Conservation (phyloP, 2,329 filamentous ascomycete species). For the Apiospora kogelbergensis region DNA sequence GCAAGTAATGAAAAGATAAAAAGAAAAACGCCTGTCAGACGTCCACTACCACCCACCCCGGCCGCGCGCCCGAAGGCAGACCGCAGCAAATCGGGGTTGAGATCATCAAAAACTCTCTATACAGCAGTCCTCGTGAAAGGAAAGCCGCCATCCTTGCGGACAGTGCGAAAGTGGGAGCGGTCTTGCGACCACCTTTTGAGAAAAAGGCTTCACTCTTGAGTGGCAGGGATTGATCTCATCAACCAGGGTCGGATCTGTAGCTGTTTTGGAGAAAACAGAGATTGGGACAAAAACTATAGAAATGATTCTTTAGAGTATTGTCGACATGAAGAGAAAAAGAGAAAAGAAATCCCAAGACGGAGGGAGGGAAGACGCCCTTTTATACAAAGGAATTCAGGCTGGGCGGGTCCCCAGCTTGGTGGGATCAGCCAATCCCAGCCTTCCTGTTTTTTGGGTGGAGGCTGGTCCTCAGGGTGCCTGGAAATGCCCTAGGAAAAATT, state of each 20-base stretch:
- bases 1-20: slow-evolving; percentile 50
- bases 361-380: slow-evolving; percentile 28
- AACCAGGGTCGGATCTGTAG: slow-evolving; percentile 93
- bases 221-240: slow-evolving; percentile 87
- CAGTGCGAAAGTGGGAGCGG: slow-evolving; percentile 53
- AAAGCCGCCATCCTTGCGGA: slow-evolving; percentile 61
- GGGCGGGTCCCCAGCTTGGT: neutral
- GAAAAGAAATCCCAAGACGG: slow-evolving; percentile 7
- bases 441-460: neutral
- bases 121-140: slow-evolving; percentile 45
- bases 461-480: neutral
- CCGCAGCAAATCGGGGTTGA: slow-evolving; percentile 66
- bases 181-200: slow-evolving; percentile 31
- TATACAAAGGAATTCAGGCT: slow-evolving; percentile 34
- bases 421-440: neutral
- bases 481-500: neutral
- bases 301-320: slow-evolving; percentile 75
- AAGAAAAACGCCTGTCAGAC: slow-evolving; percentile 68
- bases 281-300: slow-evolving; percentile 91
- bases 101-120: slow-evolving; percentile 93
- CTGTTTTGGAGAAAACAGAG: slow-evolving; percentile 91
- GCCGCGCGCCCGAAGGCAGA: slow-evolving; percentile 73
- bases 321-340: slow-evolving; percentile 59
- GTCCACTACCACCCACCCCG: slow-evolving; percentile 82
- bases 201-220: slow-evolving; percentile 79